Conservation (phyloP, 495 filamentous ascomycete genomes). For the Astrothelium subdiscretum region DNA sequence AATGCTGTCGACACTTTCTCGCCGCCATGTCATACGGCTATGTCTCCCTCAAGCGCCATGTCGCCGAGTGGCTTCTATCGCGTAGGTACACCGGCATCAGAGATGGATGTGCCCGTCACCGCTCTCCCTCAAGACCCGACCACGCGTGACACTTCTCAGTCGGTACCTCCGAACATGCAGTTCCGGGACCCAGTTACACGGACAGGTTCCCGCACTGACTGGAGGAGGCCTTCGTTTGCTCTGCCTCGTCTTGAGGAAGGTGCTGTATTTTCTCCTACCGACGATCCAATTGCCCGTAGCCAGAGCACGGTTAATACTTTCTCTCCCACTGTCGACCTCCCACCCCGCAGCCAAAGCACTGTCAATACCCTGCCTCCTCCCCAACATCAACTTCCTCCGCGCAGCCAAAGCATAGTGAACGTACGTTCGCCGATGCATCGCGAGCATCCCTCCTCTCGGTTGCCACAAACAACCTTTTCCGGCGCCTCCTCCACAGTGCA, state of each 20-base stretch:
- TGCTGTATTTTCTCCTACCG: slow-evolving; percentile 30
- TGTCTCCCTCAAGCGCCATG: slow-evolving; percentile 30
- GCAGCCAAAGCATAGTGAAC: slow-evolving; percentile 1
- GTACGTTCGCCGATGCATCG: slow-evolving; percentile 13
- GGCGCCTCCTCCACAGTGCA: not conserved
- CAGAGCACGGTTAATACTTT: not conserved
- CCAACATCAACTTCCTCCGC: not conserved
- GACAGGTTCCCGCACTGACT: slow-evolving; percentile 30
- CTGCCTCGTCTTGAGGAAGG: slow-evolving; percentile 44
- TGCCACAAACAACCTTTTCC: not conserved
- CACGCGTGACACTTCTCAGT: slow-evolving; percentile 64
- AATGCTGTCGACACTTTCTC: slow-evolving; percentile 19
- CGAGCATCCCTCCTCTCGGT: slow-evolving; percentile 5
- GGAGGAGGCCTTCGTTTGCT: slow-evolving; percentile 45
- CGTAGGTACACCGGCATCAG: slow-evolving; percentile 71
- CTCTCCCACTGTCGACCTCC: not conserved
- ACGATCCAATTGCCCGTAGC: not conserved
- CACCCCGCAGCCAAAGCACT: not conserved
- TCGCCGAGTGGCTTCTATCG: slow-evolving; percentile 41
- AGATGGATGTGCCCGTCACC: slow-evolving; percentile 81
- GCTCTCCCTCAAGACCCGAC: slow-evolving; percentile 57
- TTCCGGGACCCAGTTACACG: slow-evolving; percentile 48
- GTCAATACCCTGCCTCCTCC: not conserved
- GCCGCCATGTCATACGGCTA: slow-evolving; percentile 22
- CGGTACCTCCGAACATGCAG: slow-evolving; percentile 86